Evolutionary conservation across 768 basidiomycete species (phyloP), one percentile per base, ranked within the genome.

Genomic region (Suillus subaureus): DNA sequence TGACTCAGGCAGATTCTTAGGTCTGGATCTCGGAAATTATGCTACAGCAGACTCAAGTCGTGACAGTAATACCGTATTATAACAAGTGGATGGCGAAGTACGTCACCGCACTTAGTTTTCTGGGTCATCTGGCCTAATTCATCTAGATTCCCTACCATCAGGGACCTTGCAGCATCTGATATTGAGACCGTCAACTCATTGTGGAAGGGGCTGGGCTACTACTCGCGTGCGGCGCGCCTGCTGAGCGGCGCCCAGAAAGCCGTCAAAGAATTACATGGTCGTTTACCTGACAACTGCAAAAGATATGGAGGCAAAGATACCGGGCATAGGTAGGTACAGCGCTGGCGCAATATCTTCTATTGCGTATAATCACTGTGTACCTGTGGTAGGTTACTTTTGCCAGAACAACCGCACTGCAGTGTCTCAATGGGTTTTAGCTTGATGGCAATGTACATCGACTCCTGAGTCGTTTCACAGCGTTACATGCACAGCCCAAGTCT

Each of bases 1-100:
- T 49, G 28, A 23, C 6, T 35, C 42, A 54, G 39, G 58, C 23
- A 21, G 13, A 1, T 42, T 56, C 37, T 45, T 54, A 92, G 92
- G 91, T 94, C 31, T 94, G 93, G 92, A 83, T 95, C 28, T 93
- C 90, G 16, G 94, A 98, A 79, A 89, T 97, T 64, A 97, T 97
- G 96, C 83, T 96, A 2, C 96, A 99, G 76, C 96, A 99, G 77
- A 98, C 96, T 0, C 95, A 97, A 75, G 96, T 97, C 40, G 84
- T 79, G 6, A 95, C 94, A 1, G 95, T 97, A n/a, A 94, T 96
- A 70, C 92, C 92, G 1, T 99, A 97, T 77, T 99, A 93, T 76
- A 89, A 86, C 61, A 84, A 85, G 28, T 99, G 95, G 95, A 93
- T 96, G 84, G 80, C 82, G 69, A 89, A 82, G 92, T 93, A 67